A percentile compares a stretch with the other conserved stretches of the same genome.
phyloP scores from a whole-genome alignment of 2,329 filamentous ascomycete species.

The Periconia sp. region DNA sequence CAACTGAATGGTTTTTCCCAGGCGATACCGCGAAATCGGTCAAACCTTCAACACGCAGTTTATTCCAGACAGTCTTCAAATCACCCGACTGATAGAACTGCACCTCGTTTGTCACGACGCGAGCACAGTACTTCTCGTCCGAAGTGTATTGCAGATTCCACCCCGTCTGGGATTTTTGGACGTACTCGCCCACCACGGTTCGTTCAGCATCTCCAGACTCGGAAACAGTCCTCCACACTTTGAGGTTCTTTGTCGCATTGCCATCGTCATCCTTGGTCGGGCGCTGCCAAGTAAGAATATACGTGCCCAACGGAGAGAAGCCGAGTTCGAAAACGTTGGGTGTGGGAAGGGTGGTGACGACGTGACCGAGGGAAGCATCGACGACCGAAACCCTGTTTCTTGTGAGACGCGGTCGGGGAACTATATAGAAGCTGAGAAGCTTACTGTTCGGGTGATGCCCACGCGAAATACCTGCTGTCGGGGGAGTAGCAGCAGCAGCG shows the following conservation, averaged over 20 bases:
- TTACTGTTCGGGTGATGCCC: constrained; percentile 79
- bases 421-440: constrained; percentile 17
- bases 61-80: constrained; percentile 88
- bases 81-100: constrained; percentile 94
- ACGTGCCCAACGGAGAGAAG: constrained; percentile 91
- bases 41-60: constrained; percentile 88
- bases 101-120: constrained; percentile 93
- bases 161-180: constrained; percentile 92
- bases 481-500: constrained; percentile 95
- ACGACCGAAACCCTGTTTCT: constrained; percentile 71
- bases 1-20: constrained; percentile 86
- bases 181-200: constrained; percentile 78
- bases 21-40: constrained; percentile 86
- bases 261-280: constrained; percentile 90
- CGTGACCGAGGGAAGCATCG: constrained; percentile 74
- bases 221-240: constrained; percentile 88
- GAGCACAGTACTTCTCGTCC: constrained; percentile 91
- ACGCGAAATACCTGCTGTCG: constrained; percentile 94
- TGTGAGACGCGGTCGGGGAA: constrained; percentile 5
- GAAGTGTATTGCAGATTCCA: constrained; percentile 98
- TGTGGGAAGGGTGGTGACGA: constrained; percentile 74
- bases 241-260: constrained; percentile 92
- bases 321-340: constrained; percentile 90
- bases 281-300: constrained; percentile 95
- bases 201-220: constrained; percentile 67